Evolutionary conservation across 305 asterid species (phyloP).

Genomic region (Striga hermonthica): DNA sequence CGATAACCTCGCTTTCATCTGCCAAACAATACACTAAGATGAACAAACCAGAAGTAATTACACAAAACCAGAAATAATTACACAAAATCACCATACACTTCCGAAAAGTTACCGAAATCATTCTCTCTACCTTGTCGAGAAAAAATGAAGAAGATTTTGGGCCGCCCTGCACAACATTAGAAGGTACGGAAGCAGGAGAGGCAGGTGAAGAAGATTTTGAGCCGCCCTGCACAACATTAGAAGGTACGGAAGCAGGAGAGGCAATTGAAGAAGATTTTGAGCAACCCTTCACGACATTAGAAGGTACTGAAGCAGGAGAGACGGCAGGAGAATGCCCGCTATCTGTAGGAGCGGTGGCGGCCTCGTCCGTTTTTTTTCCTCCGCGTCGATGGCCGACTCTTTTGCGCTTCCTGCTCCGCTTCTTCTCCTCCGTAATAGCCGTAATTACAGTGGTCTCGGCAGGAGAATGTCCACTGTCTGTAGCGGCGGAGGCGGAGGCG

Average conservation of each 20-base stretch:
- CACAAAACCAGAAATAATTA: background rate
- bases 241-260: background rate
- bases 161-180: constrained; percentile 27
- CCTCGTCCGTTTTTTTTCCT: constrained; percentile 24
- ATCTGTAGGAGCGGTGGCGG: constrained; percentile 15
- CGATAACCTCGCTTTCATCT: constrained; percentile 83
- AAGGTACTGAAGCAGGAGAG: background rate
- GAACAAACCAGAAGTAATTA: background rate
- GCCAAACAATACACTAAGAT: background rate
- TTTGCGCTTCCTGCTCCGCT: constrained; percentile 43
- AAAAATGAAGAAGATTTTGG: constrained; percentile 46
- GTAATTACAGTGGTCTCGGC: background rate
- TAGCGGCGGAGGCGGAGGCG: background rate
- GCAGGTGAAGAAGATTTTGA: too few species aligned
- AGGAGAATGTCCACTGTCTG: background rate
- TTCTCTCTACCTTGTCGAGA: constrained; percentile 41
- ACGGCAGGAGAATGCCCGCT: constrained; percentile 1
- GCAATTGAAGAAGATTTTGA: constrained; percentile 17
- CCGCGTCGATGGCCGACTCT: constrained; percentile 32
- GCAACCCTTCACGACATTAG: too few species aligned
- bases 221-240: too few species aligned
- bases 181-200: constrained; percentile 31
- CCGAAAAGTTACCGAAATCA: background rate
- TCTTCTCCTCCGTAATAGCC: constrained; percentile 37
- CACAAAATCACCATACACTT: background rate